Evolutionary conservation across 2,329 filamentous ascomycete species (phyloP), one percentile per base, ranked within the genome.

Genomic region (Fonsecaea erecta): DNA sequence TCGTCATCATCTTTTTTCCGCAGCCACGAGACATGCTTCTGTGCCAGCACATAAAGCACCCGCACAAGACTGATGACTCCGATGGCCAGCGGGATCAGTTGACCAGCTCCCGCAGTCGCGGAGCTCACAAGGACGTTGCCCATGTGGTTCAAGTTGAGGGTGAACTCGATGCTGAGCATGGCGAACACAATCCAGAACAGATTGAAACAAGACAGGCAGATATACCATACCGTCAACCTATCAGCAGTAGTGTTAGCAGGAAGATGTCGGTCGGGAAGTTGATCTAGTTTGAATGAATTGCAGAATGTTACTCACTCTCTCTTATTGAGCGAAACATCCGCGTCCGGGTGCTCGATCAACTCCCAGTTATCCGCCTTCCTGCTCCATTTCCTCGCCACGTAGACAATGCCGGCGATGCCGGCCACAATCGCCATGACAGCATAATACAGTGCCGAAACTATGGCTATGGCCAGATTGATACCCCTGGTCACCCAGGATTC

Each of bases 131-230:
- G 21, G 40, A 65, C 63, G 37, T 65, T 61, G 16, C 40, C 30
- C 26, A 65, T 65, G 58, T 65, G 57, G 34, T 69, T 69, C 51
- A 63, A 32, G 48, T 67, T 67, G 18, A 69, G 51, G 11, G 64
- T 67, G 28, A 69, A 12, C 26, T 69, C 67, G 59, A 69, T 63
- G 51, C 57, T 58, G 48, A 60, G 16, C 18, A 68, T 68, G 46
- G 59, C 18, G 48, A 63, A 68, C 12, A 68, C 24, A 28, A 68
- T 68, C 62, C 58, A 65, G 58, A 52, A 30, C 16, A 68, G 48
- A 35, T 68, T 68, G 62, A 68, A 65, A 48, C 37, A 57, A 16
- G 60, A 63, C 5, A 63, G 60, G 37, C 21, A 43, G 14, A 63
- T 51, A 30, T 58, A 63, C 60, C 60, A 63, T 9, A 46, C 18